Base-by-base conservation (phyloP, 2,329 filamentous ascomycete genomes). In the Penicillium sp. region DNA sequence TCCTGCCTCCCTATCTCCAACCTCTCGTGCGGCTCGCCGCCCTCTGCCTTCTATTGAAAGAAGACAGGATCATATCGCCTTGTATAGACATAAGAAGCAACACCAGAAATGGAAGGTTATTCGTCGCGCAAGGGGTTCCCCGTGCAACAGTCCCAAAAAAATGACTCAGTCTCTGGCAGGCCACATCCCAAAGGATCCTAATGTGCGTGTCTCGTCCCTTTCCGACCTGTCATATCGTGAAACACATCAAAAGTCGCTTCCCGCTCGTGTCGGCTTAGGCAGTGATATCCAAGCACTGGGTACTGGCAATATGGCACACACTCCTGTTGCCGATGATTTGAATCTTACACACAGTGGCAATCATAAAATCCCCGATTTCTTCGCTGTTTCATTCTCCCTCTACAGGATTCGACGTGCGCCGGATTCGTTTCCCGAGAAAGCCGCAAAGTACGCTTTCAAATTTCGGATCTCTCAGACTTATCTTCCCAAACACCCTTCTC, bases 81-180 rank as follows among this genome's bases (percentile, higher is more conserved):
- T 39, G 6, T 47, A 61, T 36, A 54, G 55, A 13, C 58, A 55
- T 36, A 49, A 53, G 19, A 63, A 59, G 36, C 57, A 62, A 26
- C 47, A 30, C 19, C 58, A 51, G 30, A 62, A 59, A 16, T 64
- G 61, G 62, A 58, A 38, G 50, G 27, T 36, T 4, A 23, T 48
- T n/a, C 40, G 42, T 35, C 57, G 46, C 29, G 26, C 40, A 32
- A 47, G 51, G 56, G 4, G 16, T n/a, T 54, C 59, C 36, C 52
- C 57, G 10, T 43, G 42, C 46, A 56, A 49, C n/a, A 60, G 50
- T 29, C 48, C 53, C 8, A 16, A 32, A 14, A 58, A 57, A 14
- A 36, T 13, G 7, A 14, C 45, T 6, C 49, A 40, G 26, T 16
- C 7, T 19, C n/a, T 34, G 26, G 23, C 34, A 30, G 2, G 23